These are phyloP conservation scores for Cadophora gregata DNA, from an alignment of 2,329 filamentous ascomycete species.

Conservation along the genomic window DNA sequence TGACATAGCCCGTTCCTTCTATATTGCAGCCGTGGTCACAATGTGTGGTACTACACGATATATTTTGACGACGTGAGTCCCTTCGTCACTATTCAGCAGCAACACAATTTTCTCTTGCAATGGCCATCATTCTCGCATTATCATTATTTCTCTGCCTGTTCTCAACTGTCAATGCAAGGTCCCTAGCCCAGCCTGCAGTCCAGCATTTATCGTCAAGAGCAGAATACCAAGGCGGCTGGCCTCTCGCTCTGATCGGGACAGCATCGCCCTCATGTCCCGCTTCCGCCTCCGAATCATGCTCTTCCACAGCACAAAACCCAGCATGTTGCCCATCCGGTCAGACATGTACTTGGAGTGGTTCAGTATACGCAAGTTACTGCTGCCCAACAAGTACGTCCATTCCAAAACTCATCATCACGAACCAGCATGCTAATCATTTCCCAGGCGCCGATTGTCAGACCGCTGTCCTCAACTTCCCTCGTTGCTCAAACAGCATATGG, in stretches of 20 bases:
- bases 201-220: slow-evolving; percentile 19
- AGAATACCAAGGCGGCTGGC: slow-evolving; percentile 28
- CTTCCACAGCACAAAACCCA: slow-evolving; percentile 9
- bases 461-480: slow-evolving; percentile 27
- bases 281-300: slow-evolving; percentile 11
- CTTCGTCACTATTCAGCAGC: background rate
- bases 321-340: slow-evolving; percentile 25
- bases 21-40: background rate
- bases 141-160: background rate
- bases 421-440: background rate
- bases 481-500: slow-evolving; percentile 22
- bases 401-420: background rate
- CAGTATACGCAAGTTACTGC: slow-evolving; percentile 21
- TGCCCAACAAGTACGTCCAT: slow-evolving; percentile 25
- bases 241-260: slow-evolving; percentile 17
- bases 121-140: background rate
- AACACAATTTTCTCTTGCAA: background rate
- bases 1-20: background rate
- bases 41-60: background rate
- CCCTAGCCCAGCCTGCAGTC: slow-evolving; percentile 13
- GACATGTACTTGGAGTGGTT: slow-evolving; percentile 16
- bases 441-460: slow-evolving; percentile 19
- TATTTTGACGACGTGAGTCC: background rate
- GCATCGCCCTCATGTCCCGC: slow-evolving; percentile 18
- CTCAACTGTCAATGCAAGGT: background rate